Conservation (phyloP, 306 rosid genomes). For the Mimosa pudica region DNA sequence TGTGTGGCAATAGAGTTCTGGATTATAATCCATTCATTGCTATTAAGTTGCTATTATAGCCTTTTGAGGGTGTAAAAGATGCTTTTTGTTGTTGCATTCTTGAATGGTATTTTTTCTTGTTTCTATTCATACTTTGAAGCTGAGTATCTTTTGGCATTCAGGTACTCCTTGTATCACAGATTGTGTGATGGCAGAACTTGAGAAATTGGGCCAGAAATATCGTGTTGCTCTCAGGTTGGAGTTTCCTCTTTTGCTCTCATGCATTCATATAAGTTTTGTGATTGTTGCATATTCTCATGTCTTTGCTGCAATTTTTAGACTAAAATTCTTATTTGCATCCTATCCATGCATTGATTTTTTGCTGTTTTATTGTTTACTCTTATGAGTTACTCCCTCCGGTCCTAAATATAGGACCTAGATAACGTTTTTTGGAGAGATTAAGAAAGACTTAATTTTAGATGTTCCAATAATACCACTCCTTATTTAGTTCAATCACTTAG, state of each 20-base stretch:
- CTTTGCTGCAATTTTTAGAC: neutral
- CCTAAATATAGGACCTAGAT: no score
- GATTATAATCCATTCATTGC: neutral
- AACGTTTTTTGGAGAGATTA: no score
- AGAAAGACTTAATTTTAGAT: no score
- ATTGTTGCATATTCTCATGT: slow-evolving; percentile 25
- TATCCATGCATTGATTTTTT: no score
- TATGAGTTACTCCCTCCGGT: no score
- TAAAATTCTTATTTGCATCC: neutral
- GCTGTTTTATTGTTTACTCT: no score
- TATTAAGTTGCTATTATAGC: slow-evolving; percentile 9
- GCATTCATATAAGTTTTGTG: neutral
- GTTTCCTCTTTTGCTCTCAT: slow-evolving; percentile 9
- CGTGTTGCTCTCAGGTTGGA: slow-evolving; percentile 91
- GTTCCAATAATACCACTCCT: no score
- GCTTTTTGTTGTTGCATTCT: neutral
- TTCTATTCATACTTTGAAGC: neutral
- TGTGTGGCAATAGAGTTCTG: slow-evolving; percentile 2
- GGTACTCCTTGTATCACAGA: slow-evolving; percentile 97
- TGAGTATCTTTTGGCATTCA: slow-evolving; percentile 35
- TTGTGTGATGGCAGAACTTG: slow-evolving; percentile 94
- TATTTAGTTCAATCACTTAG: no score
- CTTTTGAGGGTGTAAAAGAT: neutral
- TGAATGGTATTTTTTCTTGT: slow-evolving; percentile 1
- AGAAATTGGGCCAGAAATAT: slow-evolving; percentile 85